Evolutionary conservation across 2,329 filamentous ascomycete genomes (phyloP).

Genomic region (Xylaria sp.): DNA sequence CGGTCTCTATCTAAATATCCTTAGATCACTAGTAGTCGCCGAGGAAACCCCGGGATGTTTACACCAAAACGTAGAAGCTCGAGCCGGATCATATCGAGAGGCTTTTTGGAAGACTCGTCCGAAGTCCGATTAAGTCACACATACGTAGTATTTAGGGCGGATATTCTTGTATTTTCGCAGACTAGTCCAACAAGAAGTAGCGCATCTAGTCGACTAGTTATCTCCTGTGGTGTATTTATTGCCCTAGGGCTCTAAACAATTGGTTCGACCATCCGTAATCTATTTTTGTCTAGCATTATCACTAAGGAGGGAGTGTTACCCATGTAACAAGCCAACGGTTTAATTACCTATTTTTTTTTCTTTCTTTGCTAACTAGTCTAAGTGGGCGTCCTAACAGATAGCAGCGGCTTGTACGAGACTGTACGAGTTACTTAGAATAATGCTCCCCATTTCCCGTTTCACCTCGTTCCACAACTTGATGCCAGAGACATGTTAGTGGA

Average conservation of each 20-base stretch:
- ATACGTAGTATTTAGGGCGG: neutral
- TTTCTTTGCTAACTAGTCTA: neutral
- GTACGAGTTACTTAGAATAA: neutral
- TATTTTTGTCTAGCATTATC: neutral
- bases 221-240: neutral
- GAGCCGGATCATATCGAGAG: neutral
- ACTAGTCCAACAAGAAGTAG: neutral
- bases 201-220: neutral
- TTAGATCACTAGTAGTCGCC: neutral
- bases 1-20: neutral
- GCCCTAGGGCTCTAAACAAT: neutral
- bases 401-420: neutral
- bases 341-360: neutral
- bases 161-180: neutral
- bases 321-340: neutral
- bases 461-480: neutral
- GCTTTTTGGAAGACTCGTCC: neutral
- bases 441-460: neutral
- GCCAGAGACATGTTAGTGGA: constrained; percentile 13
- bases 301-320: neutral
- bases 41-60: neutral
- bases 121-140: neutral
- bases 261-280: neutral
- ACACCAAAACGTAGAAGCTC: neutral
- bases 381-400: neutral